phyloP scores from a whole-genome alignment of 768 basidiomycete species.

The Serendipita vermifera region DNA sequence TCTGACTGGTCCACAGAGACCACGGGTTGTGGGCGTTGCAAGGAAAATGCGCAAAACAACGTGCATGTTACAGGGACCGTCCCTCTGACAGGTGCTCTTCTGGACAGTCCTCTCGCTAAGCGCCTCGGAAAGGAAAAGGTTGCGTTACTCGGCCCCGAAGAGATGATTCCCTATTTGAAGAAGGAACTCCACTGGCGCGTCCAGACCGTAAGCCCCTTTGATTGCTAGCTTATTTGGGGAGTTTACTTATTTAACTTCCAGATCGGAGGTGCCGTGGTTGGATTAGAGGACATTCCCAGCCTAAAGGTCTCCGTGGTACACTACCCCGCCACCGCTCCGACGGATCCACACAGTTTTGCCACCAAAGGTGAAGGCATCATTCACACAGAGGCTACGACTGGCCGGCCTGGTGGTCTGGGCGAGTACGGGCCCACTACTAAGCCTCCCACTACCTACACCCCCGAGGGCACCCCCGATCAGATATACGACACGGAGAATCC shows the following conservation, averaged over 20 bases:
- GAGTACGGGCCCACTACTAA: too few relatives aligned
- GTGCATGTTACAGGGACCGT: conserved; percentile 33
- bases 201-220: conserved; percentile 26
- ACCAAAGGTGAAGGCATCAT: neutral
- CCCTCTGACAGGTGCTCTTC: conserved; percentile 29
- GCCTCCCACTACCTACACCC: too few relatives aligned
- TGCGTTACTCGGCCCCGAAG: conserved; percentile 26
- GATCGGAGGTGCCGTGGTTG: neutral
- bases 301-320: conserved; percentile 12
- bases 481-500: too few relatives aligned
- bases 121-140: conserved; percentile 18
- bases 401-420: conserved; percentile 3
- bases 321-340: neutral
- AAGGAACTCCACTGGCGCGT: conserved; percentile 33
- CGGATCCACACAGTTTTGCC: neutral
- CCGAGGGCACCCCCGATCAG: too few relatives aligned
- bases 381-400: neutral
- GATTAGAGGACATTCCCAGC: conserved; percentile 1
- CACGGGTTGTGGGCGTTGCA: conserved; percentile 28
- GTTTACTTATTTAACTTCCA: neutral
- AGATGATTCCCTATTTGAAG: conserved; percentile 30
- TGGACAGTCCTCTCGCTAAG: too few relatives aligned
- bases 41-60: conserved; percentile 18
- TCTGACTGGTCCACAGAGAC: neutral
- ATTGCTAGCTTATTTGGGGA: neutral